Percentiles rank a stretch among this genome's conserved stretches.
phyloP scores from a whole-genome alignment of 1,284 basidiomycete genomes.

The Vanrija sp. region DNA sequence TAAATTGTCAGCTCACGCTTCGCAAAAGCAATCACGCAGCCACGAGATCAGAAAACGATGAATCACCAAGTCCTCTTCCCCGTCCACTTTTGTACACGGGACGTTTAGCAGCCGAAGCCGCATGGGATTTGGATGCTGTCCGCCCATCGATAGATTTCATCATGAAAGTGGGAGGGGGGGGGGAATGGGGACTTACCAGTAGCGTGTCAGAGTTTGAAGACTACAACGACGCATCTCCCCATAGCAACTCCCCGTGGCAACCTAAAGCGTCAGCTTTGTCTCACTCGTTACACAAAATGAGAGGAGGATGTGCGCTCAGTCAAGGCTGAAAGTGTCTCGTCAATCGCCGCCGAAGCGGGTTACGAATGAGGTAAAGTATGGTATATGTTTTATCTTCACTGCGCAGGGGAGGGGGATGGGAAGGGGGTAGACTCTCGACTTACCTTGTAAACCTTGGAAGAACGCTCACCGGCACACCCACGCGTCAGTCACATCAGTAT shows the following conservation, averaged over 20 bases:
- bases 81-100: slow-evolving; percentile 46
- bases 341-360: slow-evolving; percentile 37
- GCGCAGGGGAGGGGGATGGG: slow-evolving; percentile 18
- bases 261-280: background rate
- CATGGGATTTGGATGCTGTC: slow-evolving; percentile 38
- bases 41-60: slow-evolving; percentile 41
- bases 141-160: slow-evolving; percentile 46
- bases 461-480: no score
- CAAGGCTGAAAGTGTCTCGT: slow-evolving; percentile 48
- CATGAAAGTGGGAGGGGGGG: slow-evolving; percentile 9
- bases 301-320: slow-evolving; percentile 34
- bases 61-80: slow-evolving; percentile 41
- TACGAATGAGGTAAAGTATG: slow-evolving; percentile 48
- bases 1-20: background rate
- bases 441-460: background rate
- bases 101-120: slow-evolving; percentile 34
- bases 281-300: background rate
- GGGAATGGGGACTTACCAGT: background rate
- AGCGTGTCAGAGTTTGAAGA: background rate
- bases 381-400: slow-evolving; percentile 41
- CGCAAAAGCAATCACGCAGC: background rate
- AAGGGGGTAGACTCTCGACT: background rate
- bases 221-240: no score
- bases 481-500: background rate
- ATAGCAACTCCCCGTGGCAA: no score